Evolutionary conservation across 2,329 filamentous ascomycete species (phyloP).

Genomic region (Penicillium sp.): DNA sequence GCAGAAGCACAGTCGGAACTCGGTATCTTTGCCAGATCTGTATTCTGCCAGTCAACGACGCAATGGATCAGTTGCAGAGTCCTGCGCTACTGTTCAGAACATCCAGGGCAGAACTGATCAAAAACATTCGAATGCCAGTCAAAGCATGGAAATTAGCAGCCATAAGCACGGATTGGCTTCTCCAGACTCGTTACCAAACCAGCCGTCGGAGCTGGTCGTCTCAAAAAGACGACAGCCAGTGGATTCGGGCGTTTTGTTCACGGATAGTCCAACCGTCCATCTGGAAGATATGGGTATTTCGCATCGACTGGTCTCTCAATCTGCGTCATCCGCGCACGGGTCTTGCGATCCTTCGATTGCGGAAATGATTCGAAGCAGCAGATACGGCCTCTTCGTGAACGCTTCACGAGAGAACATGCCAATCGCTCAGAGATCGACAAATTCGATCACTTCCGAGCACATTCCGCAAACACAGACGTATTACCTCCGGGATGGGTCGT

Average conservation of each 20-base stretch:
- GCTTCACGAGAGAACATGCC: slow-evolving; percentile 19
- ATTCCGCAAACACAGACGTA: slow-evolving; percentile 1
- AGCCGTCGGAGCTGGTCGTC: slow-evolving; percentile 22
- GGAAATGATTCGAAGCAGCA: slow-evolving; percentile 20
- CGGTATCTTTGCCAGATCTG: slow-evolving; percentile 16
- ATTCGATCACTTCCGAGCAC: not conserved
- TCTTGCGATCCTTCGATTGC: slow-evolving; percentile 28
- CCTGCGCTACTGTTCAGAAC: not conserved
- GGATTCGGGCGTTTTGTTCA: slow-evolving; percentile 11
- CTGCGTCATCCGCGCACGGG: slow-evolving; percentile 22
- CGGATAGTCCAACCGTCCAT: slow-evolving; percentile 28
- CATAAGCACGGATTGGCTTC: slow-evolving; percentile 9
- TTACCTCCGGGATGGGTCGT: slow-evolving; percentile 23
- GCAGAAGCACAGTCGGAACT: not conserved
- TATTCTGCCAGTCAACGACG: slow-evolving; percentile 1
- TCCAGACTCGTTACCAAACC: slow-evolving; percentile 21
- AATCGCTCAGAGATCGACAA: slow-evolving; percentile 3
- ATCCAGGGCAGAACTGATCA: slow-evolving; percentile 1
- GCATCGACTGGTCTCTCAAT: slow-evolving; percentile 27
- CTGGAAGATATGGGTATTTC: slow-evolving; percentile 35
- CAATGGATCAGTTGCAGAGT: not conserved
- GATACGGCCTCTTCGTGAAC: slow-evolving; percentile 9
- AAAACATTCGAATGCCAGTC: slow-evolving; percentile 12
- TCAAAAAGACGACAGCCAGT: slow-evolving; percentile 27
- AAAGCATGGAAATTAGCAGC: slow-evolving; percentile 10